Base-by-base conservation (phyloP, 169 alveolate species). In the Cryptosporidium baileyi region DNA sequence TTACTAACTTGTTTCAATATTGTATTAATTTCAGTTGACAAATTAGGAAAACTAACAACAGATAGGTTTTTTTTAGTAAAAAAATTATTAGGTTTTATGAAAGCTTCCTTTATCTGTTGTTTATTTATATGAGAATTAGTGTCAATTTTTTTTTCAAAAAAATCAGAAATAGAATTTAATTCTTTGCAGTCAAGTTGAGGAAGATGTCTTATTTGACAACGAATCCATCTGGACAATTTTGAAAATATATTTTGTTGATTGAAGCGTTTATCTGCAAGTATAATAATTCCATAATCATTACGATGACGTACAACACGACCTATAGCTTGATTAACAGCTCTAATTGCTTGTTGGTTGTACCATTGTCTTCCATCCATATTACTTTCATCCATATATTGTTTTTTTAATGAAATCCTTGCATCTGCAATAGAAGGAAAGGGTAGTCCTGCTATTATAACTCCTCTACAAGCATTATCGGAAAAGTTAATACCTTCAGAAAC, bases 271-370 rank as follows among this genome's bases (percentile, higher is more conserved):
- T 96, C 99, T 28, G 95, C 89, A 47, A 96, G 91, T 30, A 95
- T 67, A 38, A 96, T 92, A 19, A 92, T 89, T 36, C 99, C 99
- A 82, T 95, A 97, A 82, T 97, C 99, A 62, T 94, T 80, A 52
- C 82, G 91, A 90, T 97, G 99, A 63, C 99, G 91, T 28, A 97
- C 95, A 28, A 96, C 97, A 82, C 99, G 93, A 24, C 99, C 99
- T 19, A 96, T 90, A 2, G 99, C 97, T 88, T 97, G 98, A 90
- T 97, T 97, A 28, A 95, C 95, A 15, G 98, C 98, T 82, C 98
- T 91, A 38, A 96, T 95, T 2, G 99, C 98, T 88, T 96, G 95
- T 67, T 94, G 92, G 44, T 90, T 81, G 91, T 96, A 95, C 99
- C 99, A 97, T 49, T 93, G 94, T 43, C 82, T 61, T 28, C 96